phyloP scores from a whole-genome alignment of 805 yeast genomes.

The Teunomyces aglyptinius region DNA sequence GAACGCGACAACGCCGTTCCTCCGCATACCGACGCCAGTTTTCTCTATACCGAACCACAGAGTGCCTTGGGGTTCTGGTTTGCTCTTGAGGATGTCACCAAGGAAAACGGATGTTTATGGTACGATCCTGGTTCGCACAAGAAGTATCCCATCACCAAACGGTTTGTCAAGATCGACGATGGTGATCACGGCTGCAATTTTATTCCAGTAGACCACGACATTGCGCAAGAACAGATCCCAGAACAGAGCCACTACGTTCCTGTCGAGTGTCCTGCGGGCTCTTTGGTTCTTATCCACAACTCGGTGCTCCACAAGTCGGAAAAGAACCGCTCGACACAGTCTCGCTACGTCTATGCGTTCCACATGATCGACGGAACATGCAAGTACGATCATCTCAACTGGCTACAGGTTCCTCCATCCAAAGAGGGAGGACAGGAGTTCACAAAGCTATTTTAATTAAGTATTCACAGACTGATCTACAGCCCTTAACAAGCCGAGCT shows the following conservation, averaged over 20 bases:
- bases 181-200: conserved; percentile 59
- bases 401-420: conserved; percentile 75
- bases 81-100: conserved; percentile 72
- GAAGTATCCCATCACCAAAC: conserved; percentile 50
- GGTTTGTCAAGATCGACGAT: conserved; percentile 57
- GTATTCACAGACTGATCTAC: conserved; percentile 1
- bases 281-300: conserved; percentile 68
- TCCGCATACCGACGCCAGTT: conserved; percentile 72
- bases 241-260: conserved; percentile 43
- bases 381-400: conserved; percentile 61
- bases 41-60: conserved; percentile 68
- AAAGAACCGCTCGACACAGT: conserved; percentile 49
- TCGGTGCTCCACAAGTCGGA: conserved; percentile 72
- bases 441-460: conserved; percentile 40
- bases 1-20: conserved; percentile 61
- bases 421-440: conserved; percentile 58
- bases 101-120: conserved; percentile 64
- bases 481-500: conserved; percentile 11
- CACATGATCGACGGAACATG: conserved; percentile 71
- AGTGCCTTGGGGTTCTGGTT: conserved; percentile 79
- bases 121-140: conserved; percentile 72
- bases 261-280: conserved; percentile 69
- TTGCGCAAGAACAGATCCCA: conserved; percentile 18
- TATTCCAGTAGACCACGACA: conserved; percentile 27
- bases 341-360: conserved; percentile 77